Conservation (phyloP, 108 stramenopile species). For the Pelagomonas calceolata region DNA sequence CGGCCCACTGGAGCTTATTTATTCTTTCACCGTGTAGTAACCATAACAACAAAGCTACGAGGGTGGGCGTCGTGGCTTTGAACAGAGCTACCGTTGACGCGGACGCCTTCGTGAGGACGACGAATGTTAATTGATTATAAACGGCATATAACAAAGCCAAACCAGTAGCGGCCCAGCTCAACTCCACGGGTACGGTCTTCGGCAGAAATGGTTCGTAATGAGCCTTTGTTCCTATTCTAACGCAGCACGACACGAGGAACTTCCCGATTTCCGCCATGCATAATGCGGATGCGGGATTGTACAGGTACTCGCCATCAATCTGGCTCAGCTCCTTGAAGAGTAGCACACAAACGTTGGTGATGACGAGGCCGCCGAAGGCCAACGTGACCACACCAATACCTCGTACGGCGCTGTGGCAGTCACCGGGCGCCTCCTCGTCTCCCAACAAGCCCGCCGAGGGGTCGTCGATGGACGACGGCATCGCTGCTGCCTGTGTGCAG, state of each 20-base stretch:
- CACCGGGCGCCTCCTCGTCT: too few species aligned
- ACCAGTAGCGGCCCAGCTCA: not conserved
- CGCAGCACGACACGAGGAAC: not conserved
- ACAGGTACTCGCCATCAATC: not conserved
- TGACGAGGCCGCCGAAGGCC: not conserved
- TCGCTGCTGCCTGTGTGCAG: too few species aligned
- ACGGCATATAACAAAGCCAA: not conserved
- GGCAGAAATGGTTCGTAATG: not conserved
- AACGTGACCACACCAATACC: not conserved
- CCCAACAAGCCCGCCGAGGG: too few species aligned
- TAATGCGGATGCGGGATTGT: not conserved
- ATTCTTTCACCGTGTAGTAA: not conserved
- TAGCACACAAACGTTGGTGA: not conserved
- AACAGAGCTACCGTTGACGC: not conserved
- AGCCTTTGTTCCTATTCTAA: not conserved
- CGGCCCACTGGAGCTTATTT: not conserved
- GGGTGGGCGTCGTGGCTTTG: not conserved
- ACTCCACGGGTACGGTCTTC: not conserved
- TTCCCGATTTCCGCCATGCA: not conserved
- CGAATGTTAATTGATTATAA: not conserved
- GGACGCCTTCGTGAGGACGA: not conserved
- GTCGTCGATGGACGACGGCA: too few species aligned
- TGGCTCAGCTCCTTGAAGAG: not conserved
- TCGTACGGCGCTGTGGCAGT: too few species aligned
- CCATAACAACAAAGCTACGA: not conserved